Percentiles rank a stretch among this genome's conserved stretches.
Conservation (phyloP, 1,284 basidiomycete genomes). For the Lignosus rhinocerotis region DNA sequence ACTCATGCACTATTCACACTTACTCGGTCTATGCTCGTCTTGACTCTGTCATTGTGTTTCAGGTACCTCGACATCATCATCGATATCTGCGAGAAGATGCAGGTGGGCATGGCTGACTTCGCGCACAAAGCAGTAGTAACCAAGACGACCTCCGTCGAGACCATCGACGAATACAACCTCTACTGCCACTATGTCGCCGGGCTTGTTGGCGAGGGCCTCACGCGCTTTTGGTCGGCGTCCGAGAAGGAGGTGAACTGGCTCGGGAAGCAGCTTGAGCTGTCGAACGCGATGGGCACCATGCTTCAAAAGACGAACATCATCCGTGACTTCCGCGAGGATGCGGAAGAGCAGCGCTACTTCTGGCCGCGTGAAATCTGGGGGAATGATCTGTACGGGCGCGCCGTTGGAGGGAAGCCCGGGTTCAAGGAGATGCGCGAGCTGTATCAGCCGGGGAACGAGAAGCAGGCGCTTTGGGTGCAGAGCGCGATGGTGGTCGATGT, state of each 20-base stretch:
- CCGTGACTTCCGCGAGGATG: slow-evolving; percentile 93
- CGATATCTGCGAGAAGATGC: slow-evolving; percentile 87
- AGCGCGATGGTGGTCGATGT: slow-evolving; percentile 92
- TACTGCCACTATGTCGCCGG: slow-evolving; percentile 99
- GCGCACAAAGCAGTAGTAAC: slow-evolving; percentile 79
- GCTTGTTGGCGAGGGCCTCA: slow-evolving; percentile 95
- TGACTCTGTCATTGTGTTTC: background rate
- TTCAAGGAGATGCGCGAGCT: slow-evolving; percentile 72
- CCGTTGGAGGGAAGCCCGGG: slow-evolving; percentile 24
- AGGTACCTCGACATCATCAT: slow-evolving; percentile 85
- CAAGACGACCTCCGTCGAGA: slow-evolving; percentile 68
- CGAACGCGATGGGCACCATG: slow-evolving; percentile 95
- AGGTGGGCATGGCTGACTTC: slow-evolving; percentile 94
- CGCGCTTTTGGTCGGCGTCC: slow-evolving; percentile 86
- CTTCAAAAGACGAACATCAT: slow-evolving; percentile 99
- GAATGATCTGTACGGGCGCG: slow-evolving; percentile 49
- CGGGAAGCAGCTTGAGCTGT: slow-evolving; percentile 81
- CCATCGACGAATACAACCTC: slow-evolving; percentile 87
- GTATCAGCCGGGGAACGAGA: slow-evolving; percentile 51
- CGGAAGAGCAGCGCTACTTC: slow-evolving; percentile 84
- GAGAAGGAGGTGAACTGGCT: slow-evolving; percentile 83
- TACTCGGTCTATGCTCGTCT: too few species aligned
- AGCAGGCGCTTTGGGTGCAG: slow-evolving; percentile 76
- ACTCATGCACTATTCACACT: background rate
- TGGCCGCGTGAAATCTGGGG: slow-evolving; percentile 97